Evolutionary conservation across 352 stramenopile genomes (phyloP).

Genomic region (Globisporangium recalcitrans): DNA sequence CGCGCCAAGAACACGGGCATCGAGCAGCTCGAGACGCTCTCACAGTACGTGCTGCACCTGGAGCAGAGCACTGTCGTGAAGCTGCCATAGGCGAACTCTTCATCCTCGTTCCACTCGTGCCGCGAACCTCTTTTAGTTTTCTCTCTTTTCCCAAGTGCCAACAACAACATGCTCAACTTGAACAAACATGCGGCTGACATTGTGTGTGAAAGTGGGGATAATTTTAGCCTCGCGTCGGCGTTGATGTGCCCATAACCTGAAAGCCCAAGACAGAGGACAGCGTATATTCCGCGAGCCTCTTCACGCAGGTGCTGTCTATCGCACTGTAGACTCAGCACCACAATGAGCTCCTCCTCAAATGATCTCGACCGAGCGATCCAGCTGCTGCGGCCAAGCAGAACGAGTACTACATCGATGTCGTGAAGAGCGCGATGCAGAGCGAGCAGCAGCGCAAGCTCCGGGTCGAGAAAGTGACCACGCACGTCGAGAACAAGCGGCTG

Average conservation of each 20-base stretch:
- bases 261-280: no score
- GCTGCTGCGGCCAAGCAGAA: constrained; percentile 12
- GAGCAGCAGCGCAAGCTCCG: constrained; percentile 45
- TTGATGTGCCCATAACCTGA: no score
- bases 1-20: constrained; percentile 29
- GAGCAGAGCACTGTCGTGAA: constrained; percentile 68
- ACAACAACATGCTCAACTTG: neutral
- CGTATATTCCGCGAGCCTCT: neutral
- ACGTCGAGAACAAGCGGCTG: constrained; percentile 38
- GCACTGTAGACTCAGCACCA: neutral
- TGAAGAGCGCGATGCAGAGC: constrained; percentile 46
- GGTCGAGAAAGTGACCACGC: constrained; percentile 30
- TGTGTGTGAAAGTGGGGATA: neutral
- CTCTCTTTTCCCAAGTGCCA: neutral
- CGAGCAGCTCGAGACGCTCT: constrained; percentile 58
- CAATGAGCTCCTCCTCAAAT: neutral
- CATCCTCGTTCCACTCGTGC: neutral
- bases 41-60: constrained; percentile 64
- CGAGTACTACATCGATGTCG: constrained; percentile 47
- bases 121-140: neutral
- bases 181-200: neutral
- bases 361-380: constrained; percentile 10
- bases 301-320: neutral
- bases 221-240: constrained; percentile 1
- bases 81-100: constrained; percentile 23